phyloP scores from a whole-genome alignment of 345 rosid genomes.

The Brassica incana region DNA sequence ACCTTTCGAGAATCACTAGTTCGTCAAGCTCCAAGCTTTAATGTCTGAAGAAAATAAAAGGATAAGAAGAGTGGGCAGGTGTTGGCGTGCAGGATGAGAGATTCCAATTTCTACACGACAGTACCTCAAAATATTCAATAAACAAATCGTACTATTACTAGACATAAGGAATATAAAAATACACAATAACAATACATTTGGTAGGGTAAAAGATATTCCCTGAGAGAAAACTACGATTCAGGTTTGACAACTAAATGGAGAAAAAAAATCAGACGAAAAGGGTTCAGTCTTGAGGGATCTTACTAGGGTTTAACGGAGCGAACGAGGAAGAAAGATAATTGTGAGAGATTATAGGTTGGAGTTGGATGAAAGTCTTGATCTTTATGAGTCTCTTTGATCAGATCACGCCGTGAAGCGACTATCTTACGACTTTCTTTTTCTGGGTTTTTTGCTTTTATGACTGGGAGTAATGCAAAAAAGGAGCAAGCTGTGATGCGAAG shows the following conservation, averaged over 20 bases:
- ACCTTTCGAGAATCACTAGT: constrained; percentile 22
- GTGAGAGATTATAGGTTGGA: background rate
- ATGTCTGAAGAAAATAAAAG: constrained; percentile 21
- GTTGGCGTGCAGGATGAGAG: constrained; percentile 52
- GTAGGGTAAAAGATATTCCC: constrained; percentile 17
- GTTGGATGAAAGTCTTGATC: constrained; percentile 25
- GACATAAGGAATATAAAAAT: constrained; percentile 18
- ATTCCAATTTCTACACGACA: constrained; percentile 37
- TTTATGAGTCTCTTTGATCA: background rate
- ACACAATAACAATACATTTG: constrained; percentile 23
- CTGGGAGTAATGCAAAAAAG: background rate
- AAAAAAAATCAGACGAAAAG: constrained; percentile 22
- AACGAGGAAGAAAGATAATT: background rate
- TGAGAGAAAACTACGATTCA: constrained; percentile 8
- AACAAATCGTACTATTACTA: constrained; percentile 23
- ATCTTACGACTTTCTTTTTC: constrained; percentile 15
- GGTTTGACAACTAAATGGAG: constrained; percentile 23
- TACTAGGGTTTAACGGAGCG: constrained; percentile 27
- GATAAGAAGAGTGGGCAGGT: constrained; percentile 35
- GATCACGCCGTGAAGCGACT: constrained; percentile 30
- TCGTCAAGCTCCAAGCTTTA: constrained; percentile 20
- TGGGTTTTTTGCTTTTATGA: constrained; percentile 19
- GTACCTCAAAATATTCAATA: constrained; percentile 22
- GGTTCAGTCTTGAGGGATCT: constrained; percentile 24
- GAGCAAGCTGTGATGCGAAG: background rate